Evolutionary conservation across 768 basidiomycete genomes (phyloP).

Genomic region (Lentinula lateritia): DNA sequence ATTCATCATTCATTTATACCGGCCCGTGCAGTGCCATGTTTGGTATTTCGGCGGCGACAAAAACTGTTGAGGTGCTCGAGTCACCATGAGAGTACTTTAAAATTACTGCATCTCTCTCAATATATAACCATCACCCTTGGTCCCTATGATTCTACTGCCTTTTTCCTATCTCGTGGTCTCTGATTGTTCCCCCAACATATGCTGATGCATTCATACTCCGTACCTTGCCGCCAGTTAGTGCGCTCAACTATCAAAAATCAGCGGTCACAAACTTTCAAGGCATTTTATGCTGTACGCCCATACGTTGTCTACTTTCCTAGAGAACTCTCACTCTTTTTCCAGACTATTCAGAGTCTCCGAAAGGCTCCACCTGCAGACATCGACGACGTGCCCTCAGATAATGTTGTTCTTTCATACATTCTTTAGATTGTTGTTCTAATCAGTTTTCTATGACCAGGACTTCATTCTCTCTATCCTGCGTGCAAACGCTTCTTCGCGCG

Average conservation of each 20-base stretch:
- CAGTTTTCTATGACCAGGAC: conserved; percentile 49
- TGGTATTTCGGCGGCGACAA: background rate
- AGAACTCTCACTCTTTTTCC: conserved; percentile 11
- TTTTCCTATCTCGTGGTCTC: background rate
- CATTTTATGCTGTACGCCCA: conserved; percentile 51
- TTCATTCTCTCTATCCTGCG: conserved; percentile 94
- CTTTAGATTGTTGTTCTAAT: background rate
- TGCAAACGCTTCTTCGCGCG: conserved; percentile 86
- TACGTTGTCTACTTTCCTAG: background rate
- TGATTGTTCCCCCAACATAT: conserved; percentile 6
- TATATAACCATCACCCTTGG: background rate
- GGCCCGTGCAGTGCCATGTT: background rate
- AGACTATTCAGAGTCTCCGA: conserved; percentile 39
- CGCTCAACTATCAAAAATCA: conserved; percentile 27
- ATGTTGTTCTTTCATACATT: conserved; percentile 27
- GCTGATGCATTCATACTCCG: conserved; percentile 33
- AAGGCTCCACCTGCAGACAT: conserved; percentile 23
- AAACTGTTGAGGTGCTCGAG: background rate
- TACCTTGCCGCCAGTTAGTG: conserved; percentile 25
- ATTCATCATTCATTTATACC: background rate
- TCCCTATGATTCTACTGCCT: background rate
- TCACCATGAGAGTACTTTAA: background rate
- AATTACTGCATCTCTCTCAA: background rate
- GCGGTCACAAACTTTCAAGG: conserved; percentile 37
- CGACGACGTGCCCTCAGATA: conserved; percentile 41